Conservation (phyloP, 2,329 filamentous ascomycete genomes). For the Verticillium klebahnii region DNA sequence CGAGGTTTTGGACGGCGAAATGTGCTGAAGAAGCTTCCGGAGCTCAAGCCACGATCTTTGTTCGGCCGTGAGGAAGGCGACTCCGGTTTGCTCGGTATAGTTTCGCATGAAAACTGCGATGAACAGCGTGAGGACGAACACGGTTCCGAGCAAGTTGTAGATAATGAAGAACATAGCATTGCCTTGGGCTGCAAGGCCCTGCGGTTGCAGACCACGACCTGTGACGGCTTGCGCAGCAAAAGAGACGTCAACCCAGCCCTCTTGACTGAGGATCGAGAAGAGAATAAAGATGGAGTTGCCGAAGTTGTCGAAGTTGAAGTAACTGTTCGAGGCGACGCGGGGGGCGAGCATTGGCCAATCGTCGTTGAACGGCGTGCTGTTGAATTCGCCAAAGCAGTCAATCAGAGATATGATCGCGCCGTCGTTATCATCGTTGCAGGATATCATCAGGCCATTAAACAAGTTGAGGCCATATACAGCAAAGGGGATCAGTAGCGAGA, state of each 20-base stretch:
- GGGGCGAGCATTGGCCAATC: constrained; percentile 81
- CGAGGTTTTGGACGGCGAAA: constrained; percentile 90
- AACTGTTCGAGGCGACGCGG: constrained; percentile 74
- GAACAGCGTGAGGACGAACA: constrained; percentile 95
- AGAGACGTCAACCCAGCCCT: constrained; percentile 96
- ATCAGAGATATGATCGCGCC: constrained; percentile 53
- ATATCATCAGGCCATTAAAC: constrained; percentile 75
- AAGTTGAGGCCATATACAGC: constrained; percentile 93
- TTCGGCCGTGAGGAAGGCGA: constrained; percentile 91
- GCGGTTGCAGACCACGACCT: constrained; percentile 68
- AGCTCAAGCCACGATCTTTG: constrained; percentile 96
- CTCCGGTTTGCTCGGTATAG: constrained; percentile 97
- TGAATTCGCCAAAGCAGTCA: constrained; percentile 82
- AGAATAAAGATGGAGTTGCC: constrained; percentile 91
- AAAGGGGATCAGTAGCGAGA: constrained; percentile 92
- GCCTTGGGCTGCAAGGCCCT: constrained; percentile 63
- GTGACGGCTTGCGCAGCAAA: constrained; percentile 79
- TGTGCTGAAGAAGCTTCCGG: constrained; percentile 84
- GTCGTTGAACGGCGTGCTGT: constrained; percentile 65
- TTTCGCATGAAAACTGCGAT: constrained; percentile 99
- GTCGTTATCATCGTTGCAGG: constrained; percentile 69
- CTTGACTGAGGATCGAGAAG: constrained; percentile 97
- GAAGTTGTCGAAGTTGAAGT: constrained; percentile 92
- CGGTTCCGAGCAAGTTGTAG: constrained; percentile 93
- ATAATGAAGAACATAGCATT: constrained; percentile 93